Conservation (phyloP, 495 filamentous ascomycete genomes). For the Neurospora sp. region DNA sequence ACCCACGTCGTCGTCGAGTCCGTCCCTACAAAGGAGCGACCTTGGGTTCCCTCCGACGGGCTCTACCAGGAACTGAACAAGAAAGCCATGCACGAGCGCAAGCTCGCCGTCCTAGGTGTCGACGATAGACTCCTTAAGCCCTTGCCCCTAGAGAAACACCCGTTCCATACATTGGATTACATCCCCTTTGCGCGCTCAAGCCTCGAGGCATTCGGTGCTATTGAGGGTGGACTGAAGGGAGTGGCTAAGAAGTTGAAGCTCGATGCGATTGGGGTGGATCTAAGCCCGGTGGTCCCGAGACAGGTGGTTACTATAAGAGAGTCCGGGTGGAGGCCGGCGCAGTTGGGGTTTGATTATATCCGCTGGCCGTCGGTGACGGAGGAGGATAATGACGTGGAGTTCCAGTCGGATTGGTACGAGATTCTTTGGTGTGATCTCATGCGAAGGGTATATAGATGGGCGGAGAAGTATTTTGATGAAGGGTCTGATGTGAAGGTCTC, state of each 20-base stretch:
- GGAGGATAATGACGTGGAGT: slow-evolving; percentile 1
- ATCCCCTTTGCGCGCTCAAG: neutral
- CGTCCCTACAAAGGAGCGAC: neutral
- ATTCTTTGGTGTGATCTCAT: slow-evolving; percentile 9
- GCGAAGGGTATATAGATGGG: neutral
- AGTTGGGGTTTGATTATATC: slow-evolving; percentile 1
- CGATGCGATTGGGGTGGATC: neutral
- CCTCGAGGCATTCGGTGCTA: neutral
- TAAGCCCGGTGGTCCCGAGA: neutral
- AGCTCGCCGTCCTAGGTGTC: neutral
- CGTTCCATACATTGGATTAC: neutral
- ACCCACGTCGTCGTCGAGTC: neutral
- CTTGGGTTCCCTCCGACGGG: neutral
- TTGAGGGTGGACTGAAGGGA: neutral
- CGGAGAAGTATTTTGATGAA: slow-evolving; percentile 5
- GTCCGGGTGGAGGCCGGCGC: slow-evolving; percentile 7
- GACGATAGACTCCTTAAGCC: neutral
- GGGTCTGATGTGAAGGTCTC: neutral
- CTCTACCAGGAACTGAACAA: neutral
- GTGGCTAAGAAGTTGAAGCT: neutral
- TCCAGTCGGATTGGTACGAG: slow-evolving; percentile 10
- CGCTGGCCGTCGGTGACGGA: neutral
- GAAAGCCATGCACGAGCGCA: neutral
- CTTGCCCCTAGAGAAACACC: neutral
- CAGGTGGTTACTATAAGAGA: neutral